A percentile compares a stretch with the other conserved stretches of the same genome.
These are phyloP conservation scores for Emmonsia crescens DNA, from an alignment of 2,329 filamentous ascomycete genomes.

Conservation along the genomic window DNA sequence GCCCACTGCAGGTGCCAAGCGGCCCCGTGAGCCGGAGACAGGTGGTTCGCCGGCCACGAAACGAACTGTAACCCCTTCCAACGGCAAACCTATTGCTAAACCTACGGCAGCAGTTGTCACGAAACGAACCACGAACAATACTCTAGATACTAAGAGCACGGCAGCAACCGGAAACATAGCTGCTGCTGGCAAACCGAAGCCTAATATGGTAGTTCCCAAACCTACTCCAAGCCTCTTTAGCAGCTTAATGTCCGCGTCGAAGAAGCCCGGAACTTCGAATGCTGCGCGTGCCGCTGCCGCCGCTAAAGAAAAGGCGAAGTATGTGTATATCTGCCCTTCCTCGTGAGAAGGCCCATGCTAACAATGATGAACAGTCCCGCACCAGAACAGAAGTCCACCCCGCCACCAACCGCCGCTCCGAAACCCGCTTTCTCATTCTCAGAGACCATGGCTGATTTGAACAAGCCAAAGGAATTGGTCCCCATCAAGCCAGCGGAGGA, in stretches of 20 bases:
- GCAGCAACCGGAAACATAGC: slow-evolving; percentile 13
- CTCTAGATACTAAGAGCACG: slow-evolving; percentile 24
- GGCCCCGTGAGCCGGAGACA: slow-evolving; percentile 29
- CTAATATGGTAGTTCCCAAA: slow-evolving; percentile 32
- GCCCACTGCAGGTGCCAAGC: slow-evolving; percentile 27
- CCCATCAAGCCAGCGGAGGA: slow-evolving; percentile 43
- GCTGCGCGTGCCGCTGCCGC: slow-evolving; percentile 37
- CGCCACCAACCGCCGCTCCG: slow-evolving; percentile 18
- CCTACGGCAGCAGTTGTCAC: slow-evolving; percentile 12
- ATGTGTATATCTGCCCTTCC: slow-evolving; percentile 10
- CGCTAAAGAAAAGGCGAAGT: slow-evolving; percentile 24
- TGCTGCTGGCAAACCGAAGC: slow-evolving; percentile 26
- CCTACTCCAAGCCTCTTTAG: slow-evolving; percentile 36
- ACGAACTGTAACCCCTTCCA: slow-evolving; percentile 25
- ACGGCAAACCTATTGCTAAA: slow-evolving; percentile 24
- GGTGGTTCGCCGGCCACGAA: slow-evolving; percentile 28
- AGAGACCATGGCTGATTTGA: slow-evolving; percentile 39
- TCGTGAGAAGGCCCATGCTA: slow-evolving; percentile 3
- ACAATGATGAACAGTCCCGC: slow-evolving; percentile 20
- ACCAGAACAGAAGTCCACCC: slow-evolving; percentile 19
- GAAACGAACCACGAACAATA: slow-evolving; percentile 20
- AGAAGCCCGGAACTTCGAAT: slow-evolving; percentile 41
- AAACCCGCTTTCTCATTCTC: slow-evolving; percentile 39
- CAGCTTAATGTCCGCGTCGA: slow-evolving; percentile 38
- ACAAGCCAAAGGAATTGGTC: slow-evolving; percentile 47